Base-by-base conservation (phyloP, 768 basidiomycete species). In the Xerocomellus amylosporus region DNA sequence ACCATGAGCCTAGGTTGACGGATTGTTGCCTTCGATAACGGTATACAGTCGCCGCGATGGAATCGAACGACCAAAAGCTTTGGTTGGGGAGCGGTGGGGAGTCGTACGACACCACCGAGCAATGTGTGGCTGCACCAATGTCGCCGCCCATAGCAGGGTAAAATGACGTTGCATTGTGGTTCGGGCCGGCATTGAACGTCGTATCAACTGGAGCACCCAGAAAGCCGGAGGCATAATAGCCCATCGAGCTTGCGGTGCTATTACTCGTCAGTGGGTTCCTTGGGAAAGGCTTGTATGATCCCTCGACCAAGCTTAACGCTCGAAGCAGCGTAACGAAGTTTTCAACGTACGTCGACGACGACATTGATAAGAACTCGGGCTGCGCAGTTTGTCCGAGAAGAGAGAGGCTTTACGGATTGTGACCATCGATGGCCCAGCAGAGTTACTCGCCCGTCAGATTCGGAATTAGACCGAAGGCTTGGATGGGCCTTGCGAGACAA, bases 1-100 rank as follows among this genome's bases (percentile, higher is more conserved):
- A 55, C 62, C 62, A 64, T 30, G 62, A 64, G 7, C 62, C 62
- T 15, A 64, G 46, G 31, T 64, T 64, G 38, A 64, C 62, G 2
- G 62, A 54, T 30, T 61, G 62, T 44, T 64, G 62, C 13, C 40
- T 55, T n/a, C 62, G 62, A 46, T 64, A 64, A 10, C 62, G 62
- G 14, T 64, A 64, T 24, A 64, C 24, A 2, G 43, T 39, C 20
- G 62, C 62, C 9, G 51, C 15, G 8, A 39, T 30, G 6, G 62
- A 17, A 42, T 64, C 62, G 20, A 64, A 64, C 5, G 62, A 26
- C 53, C 40, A 39, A 38, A 64, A 64, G 0, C 36, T 31, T 40
- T 64, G 42, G 17, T 53, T 38, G n/a, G 36, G 15, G 28, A 52
- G 39, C 10, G 46, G 53, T 17, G 55, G 59, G 20, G 58, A 2